Evolutionary conservation across 495 filamentous ascomycete species (phyloP).

Genomic region (Aspergillus steynii): DNA sequence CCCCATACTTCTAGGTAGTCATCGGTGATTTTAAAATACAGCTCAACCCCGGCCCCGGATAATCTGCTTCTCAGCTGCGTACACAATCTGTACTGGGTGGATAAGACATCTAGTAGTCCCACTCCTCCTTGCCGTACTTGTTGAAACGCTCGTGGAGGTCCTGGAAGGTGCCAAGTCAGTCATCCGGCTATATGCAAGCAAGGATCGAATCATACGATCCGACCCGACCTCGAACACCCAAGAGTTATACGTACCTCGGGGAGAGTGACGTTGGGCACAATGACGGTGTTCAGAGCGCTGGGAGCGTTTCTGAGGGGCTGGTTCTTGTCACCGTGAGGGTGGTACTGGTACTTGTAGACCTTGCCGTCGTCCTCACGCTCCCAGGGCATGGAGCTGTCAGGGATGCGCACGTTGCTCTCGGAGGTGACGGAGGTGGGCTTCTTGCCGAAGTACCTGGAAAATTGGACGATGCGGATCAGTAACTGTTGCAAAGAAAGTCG

Average conservation of each 20-base stretch:
- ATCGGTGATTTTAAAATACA: conserved; percentile 60
- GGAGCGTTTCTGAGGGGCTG: conserved; percentile 83
- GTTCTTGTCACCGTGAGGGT: conserved; percentile 81
- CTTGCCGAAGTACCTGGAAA: conserved; percentile 60
- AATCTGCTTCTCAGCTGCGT: conserved; percentile 16
- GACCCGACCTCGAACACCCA: background rate
- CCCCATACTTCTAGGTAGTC: conserved; percentile 26
- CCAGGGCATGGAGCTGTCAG: conserved; percentile 83
- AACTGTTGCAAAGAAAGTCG: conserved; percentile 1
- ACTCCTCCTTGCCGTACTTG: conserved; percentile 95
- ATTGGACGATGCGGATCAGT: conserved; percentile 19
- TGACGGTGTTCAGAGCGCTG: conserved; percentile 88
- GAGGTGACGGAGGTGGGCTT: conserved; percentile 83
- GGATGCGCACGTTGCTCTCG: conserved; percentile 74
- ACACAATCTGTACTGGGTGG: background rate
- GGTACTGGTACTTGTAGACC: conserved; percentile 84
- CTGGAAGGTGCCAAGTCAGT: conserved; percentile 40
- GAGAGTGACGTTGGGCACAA: conserved; percentile 88
- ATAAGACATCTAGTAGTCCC: conserved; percentile 40
- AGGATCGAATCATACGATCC: background rate
- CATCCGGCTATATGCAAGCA: background rate
- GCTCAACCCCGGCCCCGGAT: conserved; percentile 23
- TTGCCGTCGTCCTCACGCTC: conserved; percentile 60
- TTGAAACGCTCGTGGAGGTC: conserved; percentile 92
- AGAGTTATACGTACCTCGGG: conserved; percentile 67